Evolutionary conservation across 1,139 yeast genomes (phyloP).

Genomic region (Candida tropicalis): DNA sequence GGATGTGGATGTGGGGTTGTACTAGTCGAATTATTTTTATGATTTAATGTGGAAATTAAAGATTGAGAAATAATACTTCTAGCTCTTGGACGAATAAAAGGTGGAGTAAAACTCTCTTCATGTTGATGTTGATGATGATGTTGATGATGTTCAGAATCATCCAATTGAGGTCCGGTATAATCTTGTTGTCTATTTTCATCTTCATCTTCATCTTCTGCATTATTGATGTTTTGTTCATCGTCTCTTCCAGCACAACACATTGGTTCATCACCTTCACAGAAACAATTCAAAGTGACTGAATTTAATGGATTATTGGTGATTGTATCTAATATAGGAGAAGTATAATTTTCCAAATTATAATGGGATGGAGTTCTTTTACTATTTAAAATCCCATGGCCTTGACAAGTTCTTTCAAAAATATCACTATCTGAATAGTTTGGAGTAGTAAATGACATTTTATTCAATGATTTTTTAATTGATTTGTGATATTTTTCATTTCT

Average conservation of each 20-base stretch:
- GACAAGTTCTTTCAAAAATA: slow-evolving; percentile 19
- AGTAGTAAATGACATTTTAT: slow-evolving; percentile 15
- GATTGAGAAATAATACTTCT: slow-evolving; percentile 29
- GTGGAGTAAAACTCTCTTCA: slow-evolving; percentile 2
- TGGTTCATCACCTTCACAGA: slow-evolving; percentile 18
- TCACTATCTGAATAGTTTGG: slow-evolving; percentile 12
- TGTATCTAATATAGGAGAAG: slow-evolving; percentile 35
- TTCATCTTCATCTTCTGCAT: slow-evolving; percentile 3
- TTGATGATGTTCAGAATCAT: slow-evolving; percentile 4
- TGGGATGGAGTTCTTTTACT: slow-evolving; percentile 25
- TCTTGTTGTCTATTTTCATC: slow-evolving; percentile 6
- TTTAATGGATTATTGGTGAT: slow-evolving; percentile 29
- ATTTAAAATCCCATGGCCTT: slow-evolving; percentile 8
- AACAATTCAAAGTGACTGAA: slow-evolving; percentile 32
- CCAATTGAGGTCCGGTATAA: slow-evolving; percentile 7
- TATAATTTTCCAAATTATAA: slow-evolving; percentile 31
- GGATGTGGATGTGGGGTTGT: background rate
- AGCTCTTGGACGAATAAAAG: slow-evolving; percentile 20
- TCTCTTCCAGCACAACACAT: too few relatives aligned
- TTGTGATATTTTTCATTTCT: slow-evolving; percentile 12
- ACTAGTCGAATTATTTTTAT: slow-evolving; percentile 3
- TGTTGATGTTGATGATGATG: background rate
- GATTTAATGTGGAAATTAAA: slow-evolving; percentile 23
- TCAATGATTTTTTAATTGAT: slow-evolving; percentile 14
- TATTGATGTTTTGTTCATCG: too few relatives aligned